Conservation (phyloP, 768 basidiomycete genomes). For the Hericium coralloides region DNA sequence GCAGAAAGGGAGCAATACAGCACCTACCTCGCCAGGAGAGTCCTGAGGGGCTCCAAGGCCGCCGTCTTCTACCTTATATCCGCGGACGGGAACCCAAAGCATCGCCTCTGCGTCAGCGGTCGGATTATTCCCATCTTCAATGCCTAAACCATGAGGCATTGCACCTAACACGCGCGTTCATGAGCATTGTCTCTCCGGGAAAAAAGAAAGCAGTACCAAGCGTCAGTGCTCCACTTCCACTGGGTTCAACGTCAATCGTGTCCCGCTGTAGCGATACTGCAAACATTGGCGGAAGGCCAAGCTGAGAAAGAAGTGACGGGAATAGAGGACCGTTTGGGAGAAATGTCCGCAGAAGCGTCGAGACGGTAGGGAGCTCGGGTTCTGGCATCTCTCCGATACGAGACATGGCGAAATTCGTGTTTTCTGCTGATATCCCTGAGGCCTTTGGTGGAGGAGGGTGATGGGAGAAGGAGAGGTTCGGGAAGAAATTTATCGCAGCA, state of each 20-base stretch:
- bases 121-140: conserved; percentile 28
- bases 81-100: conserved; percentile 58
- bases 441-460: neutral
- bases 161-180: too few species aligned
- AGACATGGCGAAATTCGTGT: too few species aligned
- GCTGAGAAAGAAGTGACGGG: conserved; percentile 22
- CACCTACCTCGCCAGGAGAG: conserved; percentile 40
- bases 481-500: conserved; percentile 2
- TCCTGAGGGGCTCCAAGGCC: conserved; percentile 48
- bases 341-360: conserved; percentile 21
- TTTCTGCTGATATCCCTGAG: neutral
- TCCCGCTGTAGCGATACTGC: conserved; percentile 62
- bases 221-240: conserved; percentile 47
- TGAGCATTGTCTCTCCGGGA: too few species aligned
- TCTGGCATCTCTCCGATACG: too few species aligned
- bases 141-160: too few species aligned
- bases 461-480: conserved; percentile 8
- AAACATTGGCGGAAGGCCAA: conserved; percentile 29
- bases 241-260: conserved; percentile 57
- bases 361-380: neutral
- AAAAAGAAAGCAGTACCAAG: conserved; percentile 37
- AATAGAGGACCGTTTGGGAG: conserved; percentile 25
- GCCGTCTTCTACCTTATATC: conserved; percentile 41
- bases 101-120: conserved; percentile 37
- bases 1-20: too few species aligned